Evolutionary conservation across 2,329 filamentous ascomycete species (phyloP).

Genomic region (Fusarium burgessii): DNA sequence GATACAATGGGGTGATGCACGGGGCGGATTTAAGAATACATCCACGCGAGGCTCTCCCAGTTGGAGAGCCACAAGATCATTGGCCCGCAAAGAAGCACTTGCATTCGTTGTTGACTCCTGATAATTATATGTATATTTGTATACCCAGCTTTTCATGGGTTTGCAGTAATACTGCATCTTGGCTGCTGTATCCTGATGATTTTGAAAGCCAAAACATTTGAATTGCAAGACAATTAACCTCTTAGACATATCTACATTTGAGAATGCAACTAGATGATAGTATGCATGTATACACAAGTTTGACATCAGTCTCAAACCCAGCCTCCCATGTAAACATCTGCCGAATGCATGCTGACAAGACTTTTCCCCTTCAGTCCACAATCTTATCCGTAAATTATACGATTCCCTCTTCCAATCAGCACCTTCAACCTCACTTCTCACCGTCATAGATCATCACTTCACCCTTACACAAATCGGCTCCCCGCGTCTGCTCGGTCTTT

Average conservation of each 20-base stretch:
- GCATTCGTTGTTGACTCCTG: not conserved
- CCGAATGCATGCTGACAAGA: not conserved
- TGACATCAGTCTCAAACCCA: not conserved
- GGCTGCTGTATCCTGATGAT: not conserved
- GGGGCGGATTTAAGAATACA: conserved; percentile 16
- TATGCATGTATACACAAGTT: too few relatives aligned
- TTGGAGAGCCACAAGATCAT: not conserved
- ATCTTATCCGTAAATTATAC: not conserved
- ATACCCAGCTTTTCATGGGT: not conserved
- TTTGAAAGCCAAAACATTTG: too few relatives aligned
- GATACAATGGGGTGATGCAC: not conserved
- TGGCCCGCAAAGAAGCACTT: not conserved
- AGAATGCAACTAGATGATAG: too few relatives aligned
- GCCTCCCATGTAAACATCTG: too few relatives aligned
- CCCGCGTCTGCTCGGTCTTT: not conserved
- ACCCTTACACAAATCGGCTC: not conserved
- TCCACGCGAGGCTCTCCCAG: not conserved
- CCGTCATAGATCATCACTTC: not conserved
- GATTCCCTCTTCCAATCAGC: not conserved
- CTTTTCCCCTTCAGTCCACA: not conserved
- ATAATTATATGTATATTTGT: not conserved
- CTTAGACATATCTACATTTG: too few relatives aligned
- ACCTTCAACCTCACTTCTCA: not conserved
- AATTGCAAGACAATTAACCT: not conserved
- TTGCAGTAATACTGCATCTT: not conserved